Conservation (phyloP, 1,139 yeast species). For the Hanseniaspora uvarum region DNA sequence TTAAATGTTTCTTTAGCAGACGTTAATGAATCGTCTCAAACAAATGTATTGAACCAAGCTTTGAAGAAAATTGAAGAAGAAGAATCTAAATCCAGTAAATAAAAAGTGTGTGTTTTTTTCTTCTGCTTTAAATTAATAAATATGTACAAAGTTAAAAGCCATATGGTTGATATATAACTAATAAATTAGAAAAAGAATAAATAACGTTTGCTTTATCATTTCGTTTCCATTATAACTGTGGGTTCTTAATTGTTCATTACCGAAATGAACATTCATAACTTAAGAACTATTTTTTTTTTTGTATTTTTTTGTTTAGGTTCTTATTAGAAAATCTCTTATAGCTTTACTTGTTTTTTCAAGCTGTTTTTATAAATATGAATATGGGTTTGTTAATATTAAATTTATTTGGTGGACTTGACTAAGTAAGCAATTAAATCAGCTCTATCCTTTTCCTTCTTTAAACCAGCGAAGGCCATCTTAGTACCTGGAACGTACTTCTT, state of each 20-base stretch:
- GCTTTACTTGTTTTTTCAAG: not conserved
- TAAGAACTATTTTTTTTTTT: not conserved
- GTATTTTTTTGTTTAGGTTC: not conserved
- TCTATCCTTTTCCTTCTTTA: conserved; percentile 98
- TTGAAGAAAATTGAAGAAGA: not conserved
- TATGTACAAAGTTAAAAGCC: conserved; percentile 3
- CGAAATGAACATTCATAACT: not conserved
- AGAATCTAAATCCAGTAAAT: not conserved
- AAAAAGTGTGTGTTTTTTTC: not conserved
- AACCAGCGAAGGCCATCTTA: conserved; percentile 99
- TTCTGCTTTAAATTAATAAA: not conserved
- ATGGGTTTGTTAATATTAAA: not conserved
- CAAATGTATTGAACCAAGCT: conserved; percentile 3
- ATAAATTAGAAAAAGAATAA: not conserved
- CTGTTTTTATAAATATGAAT: not conserved
- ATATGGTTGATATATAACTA: not conserved
- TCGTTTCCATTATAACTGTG: not conserved
- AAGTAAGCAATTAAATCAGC: conserved; percentile 90
- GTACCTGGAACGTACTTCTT: conserved; percentile 99
- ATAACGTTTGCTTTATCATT: not conserved
- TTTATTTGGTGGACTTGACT: conserved; percentile 61
- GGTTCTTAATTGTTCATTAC: not conserved
- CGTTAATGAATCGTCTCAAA: not conserved
- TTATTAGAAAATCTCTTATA: not conserved
- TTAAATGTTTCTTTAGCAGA: not conserved